Conservation (phyloP, 345 rosid species). For the Dovyalis caffra region DNA sequence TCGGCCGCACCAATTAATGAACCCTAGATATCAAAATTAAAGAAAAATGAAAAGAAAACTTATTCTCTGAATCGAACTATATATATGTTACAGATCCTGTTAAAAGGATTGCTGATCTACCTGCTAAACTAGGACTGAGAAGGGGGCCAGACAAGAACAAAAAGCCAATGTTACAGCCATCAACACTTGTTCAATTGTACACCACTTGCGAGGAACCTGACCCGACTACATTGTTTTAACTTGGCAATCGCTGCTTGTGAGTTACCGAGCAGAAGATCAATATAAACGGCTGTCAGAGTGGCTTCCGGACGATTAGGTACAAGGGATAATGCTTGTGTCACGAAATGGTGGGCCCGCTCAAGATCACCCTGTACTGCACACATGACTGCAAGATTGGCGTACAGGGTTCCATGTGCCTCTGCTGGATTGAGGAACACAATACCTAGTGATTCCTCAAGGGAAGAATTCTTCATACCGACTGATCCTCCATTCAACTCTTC, state of each 20-base stretch:
- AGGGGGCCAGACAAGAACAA: constrained; percentile 25
- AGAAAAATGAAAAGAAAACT: constrained; percentile 19
- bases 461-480: constrained; percentile 31
- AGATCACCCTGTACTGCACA: constrained; percentile 74
- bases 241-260: constrained; percentile 73
- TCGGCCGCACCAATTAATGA: constrained; percentile 49
- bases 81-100: constrained; percentile 68
- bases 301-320: constrained; percentile 69
- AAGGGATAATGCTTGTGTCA: constrained; percentile 51
- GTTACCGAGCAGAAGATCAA: constrained; percentile 70
- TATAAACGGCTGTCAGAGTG: constrained; percentile 69
- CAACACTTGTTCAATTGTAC: constrained; percentile 28
- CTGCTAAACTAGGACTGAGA: constrained; percentile 34
- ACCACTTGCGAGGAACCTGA: constrained; percentile 51
- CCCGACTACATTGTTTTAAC: constrained; percentile 69
- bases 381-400: constrained; percentile 66
- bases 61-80: constrained; percentile 57
- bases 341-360: constrained; percentile 61
- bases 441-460: constrained; percentile 31
- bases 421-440: constrained; percentile 64
- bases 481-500: constrained; percentile 63
- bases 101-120: constrained; percentile 52
- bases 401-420: constrained; percentile 85
- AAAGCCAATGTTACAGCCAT: constrained; percentile 24
- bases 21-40: constrained; percentile 36